These are phyloP conservation scores for Aspergillus vadensis DNA, from an alignment of 2,329 filamentous ascomycete species.

Conservation along the genomic window DNA sequence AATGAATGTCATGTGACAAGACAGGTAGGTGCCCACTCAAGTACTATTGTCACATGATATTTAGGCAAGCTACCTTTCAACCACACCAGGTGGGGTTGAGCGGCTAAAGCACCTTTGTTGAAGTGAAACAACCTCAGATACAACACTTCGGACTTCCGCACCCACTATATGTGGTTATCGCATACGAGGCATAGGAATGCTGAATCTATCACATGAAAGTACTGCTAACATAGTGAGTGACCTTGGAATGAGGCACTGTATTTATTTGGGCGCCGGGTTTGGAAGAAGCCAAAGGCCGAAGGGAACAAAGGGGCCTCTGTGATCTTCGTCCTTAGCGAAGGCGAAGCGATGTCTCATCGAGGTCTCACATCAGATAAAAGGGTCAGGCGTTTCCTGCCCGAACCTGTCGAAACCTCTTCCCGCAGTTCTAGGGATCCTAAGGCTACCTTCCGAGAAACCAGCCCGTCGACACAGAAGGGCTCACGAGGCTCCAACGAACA, in stretches of 20 bases:
- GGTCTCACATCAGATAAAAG: constrained; percentile 3
- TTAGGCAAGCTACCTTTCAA: background rate
- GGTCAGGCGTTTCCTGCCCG: constrained; percentile 38
- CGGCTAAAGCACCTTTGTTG: background rate
- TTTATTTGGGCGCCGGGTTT: background rate
- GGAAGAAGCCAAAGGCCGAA: background rate
- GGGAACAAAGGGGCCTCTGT: background rate
- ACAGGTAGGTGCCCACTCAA: too few species aligned
- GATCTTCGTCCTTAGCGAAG: background rate
- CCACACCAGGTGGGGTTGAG: background rate
- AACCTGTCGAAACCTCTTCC: constrained; percentile 49
- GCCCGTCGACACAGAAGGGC: background rate
- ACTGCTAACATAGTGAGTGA: background rate
- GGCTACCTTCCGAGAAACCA: background rate
- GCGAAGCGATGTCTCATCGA: constrained; percentile 11
- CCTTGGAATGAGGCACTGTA: constrained; percentile 2
- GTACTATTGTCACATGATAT: background rate
- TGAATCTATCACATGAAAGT: background rate
- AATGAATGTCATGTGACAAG: background rate
- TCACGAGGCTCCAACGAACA: background rate
- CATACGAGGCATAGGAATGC: background rate
- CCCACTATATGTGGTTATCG: background rate
- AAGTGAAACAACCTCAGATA: background rate
- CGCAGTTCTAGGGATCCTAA: constrained; percentile 39
- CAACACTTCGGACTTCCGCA: background rate